Percentiles rank a stretch among this genome's conserved stretches.
Conservation (phyloP, 352 stramenopile species). For the Pythium vanterpoolii region DNA sequence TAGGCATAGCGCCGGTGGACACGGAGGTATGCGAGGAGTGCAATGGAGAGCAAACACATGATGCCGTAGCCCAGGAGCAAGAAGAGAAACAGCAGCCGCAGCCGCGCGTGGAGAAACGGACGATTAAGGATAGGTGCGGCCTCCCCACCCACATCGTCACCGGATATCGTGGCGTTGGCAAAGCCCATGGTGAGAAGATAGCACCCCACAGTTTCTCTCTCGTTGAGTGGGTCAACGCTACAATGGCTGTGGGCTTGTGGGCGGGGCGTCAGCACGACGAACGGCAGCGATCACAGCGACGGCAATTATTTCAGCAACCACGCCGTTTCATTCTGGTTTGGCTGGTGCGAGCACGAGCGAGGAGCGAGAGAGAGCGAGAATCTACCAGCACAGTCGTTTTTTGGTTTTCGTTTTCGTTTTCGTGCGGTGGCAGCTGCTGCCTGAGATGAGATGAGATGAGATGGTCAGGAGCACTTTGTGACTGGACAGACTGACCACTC, state of each 20-base stretch:
- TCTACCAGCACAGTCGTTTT: background rate
- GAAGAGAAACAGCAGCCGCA: constrained; percentile 7
- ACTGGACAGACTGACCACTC: background rate
- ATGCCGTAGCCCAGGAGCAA: constrained; percentile 16
- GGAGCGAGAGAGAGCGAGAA: background rate
- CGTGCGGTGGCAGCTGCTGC: background rate
- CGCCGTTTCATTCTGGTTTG: background rate
- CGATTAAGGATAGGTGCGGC: background rate
- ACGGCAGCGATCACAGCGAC: no score
- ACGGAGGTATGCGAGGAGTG: constrained; percentile 48
- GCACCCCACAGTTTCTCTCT: background rate
- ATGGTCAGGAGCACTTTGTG: no score
- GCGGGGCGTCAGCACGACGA: no score
- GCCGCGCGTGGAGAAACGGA: constrained; percentile 3
- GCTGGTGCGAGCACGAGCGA: background rate
- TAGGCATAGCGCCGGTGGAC: constrained; percentile 44
- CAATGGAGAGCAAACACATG: constrained; percentile 16
- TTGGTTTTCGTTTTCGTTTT: no score
- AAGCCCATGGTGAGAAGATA: background rate
- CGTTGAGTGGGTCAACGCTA: background rate
- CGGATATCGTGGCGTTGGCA: background rate
- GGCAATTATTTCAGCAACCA: no score
- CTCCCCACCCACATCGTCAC: background rate
- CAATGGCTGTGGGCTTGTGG: background rate
- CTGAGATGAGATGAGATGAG: background rate